Conservation (phyloP, 768 basidiomycete genomes). For the Cubamyces lactineus region DNA sequence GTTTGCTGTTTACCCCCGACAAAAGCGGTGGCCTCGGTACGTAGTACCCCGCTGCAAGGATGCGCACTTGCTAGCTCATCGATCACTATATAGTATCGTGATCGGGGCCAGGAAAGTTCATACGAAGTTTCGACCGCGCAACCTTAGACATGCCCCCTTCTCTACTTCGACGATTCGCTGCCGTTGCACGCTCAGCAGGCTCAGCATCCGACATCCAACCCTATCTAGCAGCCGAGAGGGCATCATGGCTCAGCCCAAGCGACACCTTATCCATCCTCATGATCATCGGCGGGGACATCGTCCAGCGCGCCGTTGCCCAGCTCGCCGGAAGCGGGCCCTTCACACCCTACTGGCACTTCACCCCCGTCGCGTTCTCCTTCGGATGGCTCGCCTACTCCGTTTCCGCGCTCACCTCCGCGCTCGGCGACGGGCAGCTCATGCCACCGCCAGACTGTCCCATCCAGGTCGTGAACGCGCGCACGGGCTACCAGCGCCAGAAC, state of each 20-base stretch:
- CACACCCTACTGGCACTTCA: constrained; percentile 16
- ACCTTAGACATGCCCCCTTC: constrained; percentile 5
- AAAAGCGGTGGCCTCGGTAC: too few species aligned
- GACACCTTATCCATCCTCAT: constrained; percentile 35
- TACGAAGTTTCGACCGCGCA: too few species aligned
- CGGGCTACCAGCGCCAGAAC: constrained; percentile 33
- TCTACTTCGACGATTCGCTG: constrained; percentile 6
- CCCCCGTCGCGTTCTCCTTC: constrained; percentile 40
- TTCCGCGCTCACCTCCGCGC: constrained; percentile 28
- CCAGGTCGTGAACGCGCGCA: constrained; percentile 29
- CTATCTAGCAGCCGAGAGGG: constrained; percentile 7
- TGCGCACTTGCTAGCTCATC: too few species aligned
- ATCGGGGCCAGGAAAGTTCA: too few species aligned
- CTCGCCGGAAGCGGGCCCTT: constrained; percentile 28
- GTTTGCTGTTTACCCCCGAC: too few species aligned
- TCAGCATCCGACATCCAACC: neutral
- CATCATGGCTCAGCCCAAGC: constrained; percentile 32
- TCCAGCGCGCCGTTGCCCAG: constrained; percentile 37
- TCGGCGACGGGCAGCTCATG: constrained; percentile 35
- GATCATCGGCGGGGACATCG: constrained; percentile 39
- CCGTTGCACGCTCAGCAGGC: neutral
- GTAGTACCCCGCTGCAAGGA: too few species aligned
- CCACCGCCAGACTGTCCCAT: constrained; percentile 31
- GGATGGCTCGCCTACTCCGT: constrained; percentile 40
- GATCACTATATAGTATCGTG: too few species aligned